Percentiles rank a stretch among this genome's conserved stretches.
Evolutionary conservation across 495 filamentous ascomycete genomes (phyloP).

Genomic region (Penicillium simplicissimum): DNA sequence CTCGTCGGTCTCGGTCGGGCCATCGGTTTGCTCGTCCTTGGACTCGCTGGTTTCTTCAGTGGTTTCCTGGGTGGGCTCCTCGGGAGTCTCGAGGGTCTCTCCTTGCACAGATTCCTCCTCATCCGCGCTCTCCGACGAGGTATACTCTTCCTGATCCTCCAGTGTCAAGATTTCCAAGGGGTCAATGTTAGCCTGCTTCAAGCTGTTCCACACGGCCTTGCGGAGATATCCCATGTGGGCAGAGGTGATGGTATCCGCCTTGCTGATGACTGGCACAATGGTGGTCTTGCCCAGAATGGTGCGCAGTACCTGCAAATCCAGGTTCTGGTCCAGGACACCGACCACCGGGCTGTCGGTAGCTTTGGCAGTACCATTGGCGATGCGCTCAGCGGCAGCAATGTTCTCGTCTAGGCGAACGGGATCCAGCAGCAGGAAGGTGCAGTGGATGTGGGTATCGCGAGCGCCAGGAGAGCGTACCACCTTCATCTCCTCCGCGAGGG

Average conservation of each 20-base stretch:
- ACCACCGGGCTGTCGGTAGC: slow-evolving; percentile 44
- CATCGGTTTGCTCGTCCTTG: slow-evolving; percentile 11
- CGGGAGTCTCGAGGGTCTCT: slow-evolving; percentile 24
- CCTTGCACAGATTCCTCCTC: slow-evolving; percentile 35
- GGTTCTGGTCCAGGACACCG: slow-evolving; percentile 79
- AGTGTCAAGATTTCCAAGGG: slow-evolving; percentile 83
- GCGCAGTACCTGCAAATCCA: slow-evolving; percentile 88
- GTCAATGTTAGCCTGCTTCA: slow-evolving; percentile 84
- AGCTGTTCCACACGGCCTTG: slow-evolving; percentile 82
- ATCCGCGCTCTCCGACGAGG: slow-evolving; percentile 60
- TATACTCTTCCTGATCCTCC: slow-evolving; percentile 69
- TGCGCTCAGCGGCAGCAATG: slow-evolving; percentile 63
- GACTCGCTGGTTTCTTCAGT: slow-evolving; percentile 27
- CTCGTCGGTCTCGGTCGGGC: slow-evolving; percentile 7
- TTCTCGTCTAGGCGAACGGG: slow-evolving; percentile 83
- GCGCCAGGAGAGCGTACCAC: slow-evolving; percentile 89
- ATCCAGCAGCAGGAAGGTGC: slow-evolving; percentile 90
- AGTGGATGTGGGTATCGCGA: slow-evolving; percentile 96
- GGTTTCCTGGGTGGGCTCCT: slow-evolving; percentile 1
- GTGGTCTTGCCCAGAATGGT: slow-evolving; percentile 92
- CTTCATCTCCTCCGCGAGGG: slow-evolving; percentile 96
- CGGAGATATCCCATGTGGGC: slow-evolving; percentile 93
- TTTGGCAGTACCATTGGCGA: slow-evolving; percentile 59
- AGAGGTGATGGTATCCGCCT: slow-evolving; percentile 93
- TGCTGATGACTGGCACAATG: slow-evolving; percentile 93